phyloP scores from a whole-genome alignment of 257 asterid genomes.

The Solanum microdontum region DNA sequence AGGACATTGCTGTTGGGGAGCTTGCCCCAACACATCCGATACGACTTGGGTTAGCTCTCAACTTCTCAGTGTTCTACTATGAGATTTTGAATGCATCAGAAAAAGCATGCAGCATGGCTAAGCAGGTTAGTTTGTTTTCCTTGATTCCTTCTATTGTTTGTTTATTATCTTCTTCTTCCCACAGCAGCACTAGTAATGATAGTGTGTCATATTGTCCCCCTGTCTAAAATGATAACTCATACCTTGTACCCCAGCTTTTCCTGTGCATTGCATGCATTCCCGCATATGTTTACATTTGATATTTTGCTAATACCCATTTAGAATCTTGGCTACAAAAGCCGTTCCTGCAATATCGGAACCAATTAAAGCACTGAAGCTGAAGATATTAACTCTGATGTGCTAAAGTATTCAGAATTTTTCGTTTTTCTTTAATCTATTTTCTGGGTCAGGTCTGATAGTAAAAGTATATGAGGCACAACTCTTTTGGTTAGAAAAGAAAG shows the following conservation, averaged over 20 bases:
- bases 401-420: background rate
- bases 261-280: background rate
- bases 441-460: background rate
- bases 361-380: background rate
- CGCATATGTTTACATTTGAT: background rate
- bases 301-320: background rate
- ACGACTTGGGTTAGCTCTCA: slow-evolving; percentile 41
- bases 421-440: background rate
- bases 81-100: slow-evolving; percentile 56
- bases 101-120: slow-evolving; percentile 62
- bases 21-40: slow-evolving; percentile 41
- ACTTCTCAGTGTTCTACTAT: slow-evolving; percentile 56
- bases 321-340: background rate
- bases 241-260: background rate
- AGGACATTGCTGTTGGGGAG: slow-evolving; percentile 47
- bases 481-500: background rate
- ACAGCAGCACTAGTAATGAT: background rate
- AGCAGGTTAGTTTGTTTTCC: slow-evolving; percentile 29
- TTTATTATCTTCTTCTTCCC: background rate
- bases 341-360: background rate
- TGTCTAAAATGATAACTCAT: background rate
- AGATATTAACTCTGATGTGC: background rate
- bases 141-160: background rate
- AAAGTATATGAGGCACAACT: background rate
- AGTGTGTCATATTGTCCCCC: background rate